A percentile compares a stretch with the other conserved stretches of the same genome.
Conservation (phyloP, 495 filamentous ascomycete species). For the Hyaloscypha bicolor region DNA sequence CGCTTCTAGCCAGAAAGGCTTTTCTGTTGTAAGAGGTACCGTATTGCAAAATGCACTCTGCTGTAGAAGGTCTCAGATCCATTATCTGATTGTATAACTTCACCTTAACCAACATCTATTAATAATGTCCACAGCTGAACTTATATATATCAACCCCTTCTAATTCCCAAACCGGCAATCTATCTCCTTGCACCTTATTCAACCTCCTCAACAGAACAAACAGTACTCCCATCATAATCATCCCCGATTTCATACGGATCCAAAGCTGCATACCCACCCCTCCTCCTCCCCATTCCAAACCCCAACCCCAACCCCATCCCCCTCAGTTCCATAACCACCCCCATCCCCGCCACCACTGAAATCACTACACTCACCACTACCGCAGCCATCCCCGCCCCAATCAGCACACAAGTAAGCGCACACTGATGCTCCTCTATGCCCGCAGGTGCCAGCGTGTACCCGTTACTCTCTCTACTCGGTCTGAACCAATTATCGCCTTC, state of each 20-base stretch:
- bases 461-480: background rate
- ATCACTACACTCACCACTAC: background rate
- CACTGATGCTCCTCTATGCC: slow-evolving; percentile 11
- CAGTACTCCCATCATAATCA: background rate
- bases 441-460: slow-evolving; percentile 2
- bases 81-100: too few species aligned
- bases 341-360: background rate
- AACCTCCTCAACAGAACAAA: background rate
- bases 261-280: background rate
- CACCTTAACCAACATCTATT: too few species aligned
- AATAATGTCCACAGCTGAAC: too few species aligned
- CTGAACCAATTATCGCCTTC: slow-evolving; percentile 13
- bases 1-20: too few species aligned
- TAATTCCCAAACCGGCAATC: background rate
- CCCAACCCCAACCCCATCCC: background rate
- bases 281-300: background rate
- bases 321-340: background rate
- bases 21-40: too few species aligned
- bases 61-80: too few species aligned
- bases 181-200: background rate
- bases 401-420: background rate
- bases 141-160: background rate
- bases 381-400: background rate
- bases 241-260: background rate
- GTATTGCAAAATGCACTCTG: too few species aligned